A percentile compares a stretch with the other conserved stretches of the same genome.
Conservation (phyloP, 257 asterid species). For the Nicotiana noctiflora region DNA sequence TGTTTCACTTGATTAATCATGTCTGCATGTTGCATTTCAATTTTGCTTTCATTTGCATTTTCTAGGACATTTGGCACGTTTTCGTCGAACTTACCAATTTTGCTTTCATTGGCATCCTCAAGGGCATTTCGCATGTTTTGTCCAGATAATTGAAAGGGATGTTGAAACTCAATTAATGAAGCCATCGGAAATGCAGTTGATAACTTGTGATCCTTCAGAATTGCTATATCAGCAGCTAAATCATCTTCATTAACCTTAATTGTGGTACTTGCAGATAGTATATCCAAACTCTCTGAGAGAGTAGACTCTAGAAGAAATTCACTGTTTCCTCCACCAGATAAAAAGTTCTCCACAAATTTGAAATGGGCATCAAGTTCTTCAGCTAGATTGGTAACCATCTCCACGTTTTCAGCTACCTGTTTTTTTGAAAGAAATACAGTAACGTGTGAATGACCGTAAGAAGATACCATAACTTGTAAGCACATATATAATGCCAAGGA, state of each 20-base stretch:
- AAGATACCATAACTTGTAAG: not conserved
- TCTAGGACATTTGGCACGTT: constrained; percentile 18
- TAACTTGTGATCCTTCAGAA: constrained; percentile 20
- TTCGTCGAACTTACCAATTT: constrained; percentile 9
- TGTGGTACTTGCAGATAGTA: constrained; percentile 21
- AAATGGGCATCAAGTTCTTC: constrained; percentile 31
- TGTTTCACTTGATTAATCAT: constrained; percentile 25
- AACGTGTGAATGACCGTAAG: not conserved
- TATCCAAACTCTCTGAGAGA: constrained; percentile 26
- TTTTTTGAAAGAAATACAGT: constrained; percentile 12
- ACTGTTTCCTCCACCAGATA: constrained; percentile 3
- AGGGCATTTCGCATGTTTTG: not conserved
- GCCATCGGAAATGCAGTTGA: constrained; percentile 23
- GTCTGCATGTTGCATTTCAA: constrained; percentile 23
- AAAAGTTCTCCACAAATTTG: constrained; percentile 17
- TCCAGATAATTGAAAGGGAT: constrained; percentile 26
- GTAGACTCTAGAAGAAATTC: constrained; percentile 9
- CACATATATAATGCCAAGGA: not conserved
- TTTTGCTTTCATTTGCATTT: constrained; percentile 22
- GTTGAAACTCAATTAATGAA: constrained; percentile 31
- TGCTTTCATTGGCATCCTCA: constrained; percentile 19
- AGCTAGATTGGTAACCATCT: constrained; percentile 29
- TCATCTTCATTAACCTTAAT: constrained; percentile 25
- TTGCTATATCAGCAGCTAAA: constrained; percentile 15
- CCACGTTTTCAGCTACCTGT: constrained; percentile 75